phyloP scores from a whole-genome alignment of 805 yeast genomes.

The Candida pseudofarinosa region DNA sequence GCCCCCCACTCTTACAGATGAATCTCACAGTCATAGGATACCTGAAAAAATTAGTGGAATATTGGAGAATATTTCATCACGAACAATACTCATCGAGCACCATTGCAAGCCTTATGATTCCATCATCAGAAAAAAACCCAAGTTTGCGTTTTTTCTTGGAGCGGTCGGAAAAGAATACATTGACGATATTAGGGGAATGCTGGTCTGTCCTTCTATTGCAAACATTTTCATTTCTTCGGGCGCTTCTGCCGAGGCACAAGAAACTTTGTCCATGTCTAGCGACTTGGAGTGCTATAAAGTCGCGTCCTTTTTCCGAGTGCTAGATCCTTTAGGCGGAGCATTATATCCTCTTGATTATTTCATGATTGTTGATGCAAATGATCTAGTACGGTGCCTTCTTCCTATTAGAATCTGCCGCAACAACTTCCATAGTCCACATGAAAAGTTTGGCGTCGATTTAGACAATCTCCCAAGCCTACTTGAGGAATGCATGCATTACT shows the following conservation, averaged over 20 bases:
- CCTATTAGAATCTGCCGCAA: conserved; percentile 14
- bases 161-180: conserved; percentile 31
- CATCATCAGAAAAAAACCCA: conserved; percentile 3
- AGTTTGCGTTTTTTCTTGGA: conserved; percentile 24
- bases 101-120: neutral
- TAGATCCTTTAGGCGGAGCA: conserved; percentile 37
- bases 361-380: conserved; percentile 15
- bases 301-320: conserved; percentile 19
- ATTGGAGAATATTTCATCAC: neutral
- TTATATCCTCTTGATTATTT: conserved; percentile 29
- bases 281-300: conserved; percentile 18
- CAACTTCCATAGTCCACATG: conserved; percentile 12
- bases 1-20: neutral
- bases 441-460: conserved; percentile 17
- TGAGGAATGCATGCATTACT: conserved; percentile 7
- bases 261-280: neutral
- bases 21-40: neutral
- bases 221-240: conserved; percentile 16
- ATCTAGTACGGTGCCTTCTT: conserved; percentile 12
- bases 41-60: neutral
- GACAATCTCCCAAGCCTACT: conserved; percentile 7
- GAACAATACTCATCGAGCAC: neutral
- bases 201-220: conserved; percentile 5
- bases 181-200: conserved; percentile 8
- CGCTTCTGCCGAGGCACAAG: conserved; percentile 1